Evolutionary conservation across 2,329 filamentous ascomycete genomes (phyloP), one percentile per base, ranked within the genome.

Genomic region (Aspergillus costaricaensis): DNA sequence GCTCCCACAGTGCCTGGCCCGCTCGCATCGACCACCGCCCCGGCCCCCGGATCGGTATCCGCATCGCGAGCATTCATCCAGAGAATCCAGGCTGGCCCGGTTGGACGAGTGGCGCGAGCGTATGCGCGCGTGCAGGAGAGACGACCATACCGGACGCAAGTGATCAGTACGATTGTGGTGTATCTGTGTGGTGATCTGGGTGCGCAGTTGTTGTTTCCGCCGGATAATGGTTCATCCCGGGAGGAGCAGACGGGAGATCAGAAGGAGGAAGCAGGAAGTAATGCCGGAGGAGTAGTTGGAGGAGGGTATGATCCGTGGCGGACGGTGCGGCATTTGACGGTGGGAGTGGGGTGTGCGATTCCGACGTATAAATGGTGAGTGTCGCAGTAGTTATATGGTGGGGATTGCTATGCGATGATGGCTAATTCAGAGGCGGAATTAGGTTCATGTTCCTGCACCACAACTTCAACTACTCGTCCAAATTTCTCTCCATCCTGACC

Each of bases 391-490:
- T 23, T 23, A 15, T 17, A 14, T 21, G 7, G 17, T 12, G 49
- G n/a, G 32, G 17, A 36, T 32, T 7, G 15, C 30, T 30, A 54
- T 27, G 25, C 1, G 38, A 17, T 12, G 41, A 23, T n/a, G n/a
- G 25, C 53, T 55, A 15, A 55, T 38, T n/a, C 15, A 5, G 58
- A 41, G 15, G 7, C 8, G 10, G 15, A 9, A 17, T 8, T 63
- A 91, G 89, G 89, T 91, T 91, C 78, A 81, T 93, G 67, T 96
- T 89, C 77, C 84, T 97, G 14, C 88, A 90, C 44, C 82, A 86
- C 61, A 84, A 88, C 76, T 96, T 96, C 84, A 96, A 96, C 79
- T 96, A 91, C 77, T 68, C 86, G 7, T 93, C 90, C 30, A 88
- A 88, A 67, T 68, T 85, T 39, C 76, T 91, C 52, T 92, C 90